phyloP scores from a whole-genome alignment of 768 basidiomycete genomes.

The Kwoniella newhampshirensis region DNA sequence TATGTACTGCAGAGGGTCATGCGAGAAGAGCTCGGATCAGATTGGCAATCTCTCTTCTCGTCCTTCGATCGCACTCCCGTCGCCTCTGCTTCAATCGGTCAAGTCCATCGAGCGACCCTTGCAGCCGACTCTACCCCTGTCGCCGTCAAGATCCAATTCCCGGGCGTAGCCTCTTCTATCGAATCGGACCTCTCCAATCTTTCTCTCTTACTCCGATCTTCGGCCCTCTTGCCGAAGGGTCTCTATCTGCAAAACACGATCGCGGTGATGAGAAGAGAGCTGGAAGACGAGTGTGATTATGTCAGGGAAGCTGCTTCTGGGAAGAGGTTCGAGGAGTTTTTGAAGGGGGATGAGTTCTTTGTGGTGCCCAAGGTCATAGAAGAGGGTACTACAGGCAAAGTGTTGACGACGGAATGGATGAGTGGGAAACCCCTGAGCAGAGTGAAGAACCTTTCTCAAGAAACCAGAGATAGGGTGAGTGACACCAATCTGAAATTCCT shows the following conservation, averaged over 20 bases:
- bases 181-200: constrained; percentile 83
- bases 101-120: constrained; percentile 79
- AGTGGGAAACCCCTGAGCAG: constrained; percentile 74
- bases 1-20: constrained; percentile 66
- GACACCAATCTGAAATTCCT: too few species aligned
- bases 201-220: constrained; percentile 74
- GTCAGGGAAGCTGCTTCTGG: constrained; percentile 74
- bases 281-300: constrained; percentile 92
- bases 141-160: constrained; percentile 87
- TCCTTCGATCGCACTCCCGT: constrained; percentile 83
- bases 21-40: constrained; percentile 66
- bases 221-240: constrained; percentile 78
- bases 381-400: constrained; percentile 73
- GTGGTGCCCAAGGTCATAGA: constrained; percentile 79
- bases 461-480: constrained; percentile 70
- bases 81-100: constrained; percentile 94
- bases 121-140: constrained; percentile 53
- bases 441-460: constrained; percentile 59
- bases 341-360: constrained; percentile 63
- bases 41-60: constrained; percentile 70
- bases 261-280: constrained; percentile 80
- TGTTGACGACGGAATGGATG: constrained; percentile 87
- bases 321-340: constrained; percentile 58
- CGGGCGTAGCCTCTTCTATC: constrained; percentile 82
- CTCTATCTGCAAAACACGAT: constrained; percentile 87